Evolutionary conservation across 495 filamentous ascomycete genomes (phyloP).

Genomic region (Aspergillus coremiiformis): DNA sequence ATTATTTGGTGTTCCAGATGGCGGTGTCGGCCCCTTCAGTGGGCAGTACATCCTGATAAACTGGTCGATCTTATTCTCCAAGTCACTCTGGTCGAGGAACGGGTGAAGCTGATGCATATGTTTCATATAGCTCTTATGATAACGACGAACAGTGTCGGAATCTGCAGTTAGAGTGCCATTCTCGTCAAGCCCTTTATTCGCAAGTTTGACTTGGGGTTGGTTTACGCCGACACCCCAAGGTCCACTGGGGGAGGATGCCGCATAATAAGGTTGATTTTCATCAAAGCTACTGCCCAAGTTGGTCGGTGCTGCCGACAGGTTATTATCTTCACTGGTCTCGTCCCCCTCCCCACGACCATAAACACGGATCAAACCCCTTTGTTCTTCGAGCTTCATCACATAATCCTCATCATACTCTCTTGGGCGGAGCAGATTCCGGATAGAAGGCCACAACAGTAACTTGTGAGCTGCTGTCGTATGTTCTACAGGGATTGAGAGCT

Average conservation of each 20-base stretch:
- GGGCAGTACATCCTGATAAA: slow-evolving; percentile 43
- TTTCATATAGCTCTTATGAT: slow-evolving; percentile 63
- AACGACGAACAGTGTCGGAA: slow-evolving; percentile 49
- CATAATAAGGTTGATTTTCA: slow-evolving; percentile 13
- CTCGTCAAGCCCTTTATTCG: slow-evolving; percentile 45
- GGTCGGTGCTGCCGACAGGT: slow-evolving; percentile 14
- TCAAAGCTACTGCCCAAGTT: slow-evolving; percentile 16
- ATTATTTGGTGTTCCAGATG: slow-evolving; percentile 9
- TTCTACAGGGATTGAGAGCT: slow-evolving; percentile 62
- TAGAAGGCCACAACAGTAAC: slow-evolving; percentile 63
- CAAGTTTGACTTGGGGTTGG: slow-evolving; percentile 9
- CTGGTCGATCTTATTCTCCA: slow-evolving; percentile 42
- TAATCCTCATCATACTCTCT: slow-evolving; percentile 50
- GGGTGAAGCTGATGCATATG: slow-evolving; percentile 88
- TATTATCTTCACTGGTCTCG: slow-evolving; percentile 37
- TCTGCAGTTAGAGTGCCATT: slow-evolving; percentile 61
- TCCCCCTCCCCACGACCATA: slow-evolving; percentile 73
- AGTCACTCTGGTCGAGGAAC: slow-evolving; percentile 55
- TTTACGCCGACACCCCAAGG: slow-evolving; percentile 26
- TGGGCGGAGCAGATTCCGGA: slow-evolving; percentile 46
- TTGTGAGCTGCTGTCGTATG: slow-evolving; percentile 79
- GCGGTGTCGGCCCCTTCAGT: slow-evolving; percentile 15
- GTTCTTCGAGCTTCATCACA: slow-evolving; percentile 68
- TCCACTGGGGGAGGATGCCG: slow-evolving; percentile 17
- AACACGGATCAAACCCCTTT: slow-evolving; percentile 64